Conservation (phyloP, 805 yeast species). For the Monosporozyma servazzii region DNA sequence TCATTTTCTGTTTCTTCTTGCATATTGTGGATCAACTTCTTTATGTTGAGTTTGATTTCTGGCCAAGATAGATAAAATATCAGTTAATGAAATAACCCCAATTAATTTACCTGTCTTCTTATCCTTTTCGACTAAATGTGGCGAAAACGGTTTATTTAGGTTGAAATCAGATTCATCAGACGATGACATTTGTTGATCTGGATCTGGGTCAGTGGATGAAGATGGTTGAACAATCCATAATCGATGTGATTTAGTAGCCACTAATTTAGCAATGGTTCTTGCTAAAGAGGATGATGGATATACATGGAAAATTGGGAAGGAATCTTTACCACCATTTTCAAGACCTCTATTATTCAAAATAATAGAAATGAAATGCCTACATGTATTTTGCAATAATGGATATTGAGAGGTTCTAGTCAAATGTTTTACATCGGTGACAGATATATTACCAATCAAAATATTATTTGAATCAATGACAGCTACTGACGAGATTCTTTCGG, state of each 20-base stretch:
- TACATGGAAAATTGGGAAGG: constrained; percentile 93
- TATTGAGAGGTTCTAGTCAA: constrained; percentile 84
- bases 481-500: constrained; percentile 73
- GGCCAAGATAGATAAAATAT: constrained; percentile 77
- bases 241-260: constrained; percentile 90
- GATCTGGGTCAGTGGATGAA: not conserved
- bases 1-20: constrained; percentile 68
- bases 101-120: constrained; percentile 71
- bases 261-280: constrained; percentile 86
- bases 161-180: not conserved
- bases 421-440: constrained; percentile 86
- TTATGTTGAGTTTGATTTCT: constrained; percentile 49
- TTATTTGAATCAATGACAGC: constrained; percentile 81
- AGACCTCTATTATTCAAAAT: constrained; percentile 82
- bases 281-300: constrained; percentile 70
- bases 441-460: constrained; percentile 79
- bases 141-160: constrained; percentile 6
- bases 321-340: constrained; percentile 69
- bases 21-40: constrained; percentile 74
- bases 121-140: constrained; percentile 31
- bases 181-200: constrained; percentile 5
- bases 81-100: constrained; percentile 90
- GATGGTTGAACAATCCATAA: constrained; percentile 67
- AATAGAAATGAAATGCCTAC: constrained; percentile 79
- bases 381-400: constrained; percentile 68